Conservation (phyloP, 495 filamentous ascomycete genomes). For the Cladorrhinum samala region DNA sequence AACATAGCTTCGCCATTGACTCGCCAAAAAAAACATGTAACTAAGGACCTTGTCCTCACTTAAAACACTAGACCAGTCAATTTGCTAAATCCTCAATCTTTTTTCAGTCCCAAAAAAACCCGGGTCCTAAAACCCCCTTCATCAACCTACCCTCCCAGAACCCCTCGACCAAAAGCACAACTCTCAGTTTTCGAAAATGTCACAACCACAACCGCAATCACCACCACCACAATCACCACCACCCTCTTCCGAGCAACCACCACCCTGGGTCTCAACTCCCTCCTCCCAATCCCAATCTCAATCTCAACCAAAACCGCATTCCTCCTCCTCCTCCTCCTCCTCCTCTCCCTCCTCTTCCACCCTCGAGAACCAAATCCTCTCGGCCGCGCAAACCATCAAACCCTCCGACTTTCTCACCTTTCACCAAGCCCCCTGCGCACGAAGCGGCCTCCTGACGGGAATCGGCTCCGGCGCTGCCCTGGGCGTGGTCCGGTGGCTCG, state of each 20-base stretch:
- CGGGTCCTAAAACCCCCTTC: no score
- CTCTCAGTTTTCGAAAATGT: no score
- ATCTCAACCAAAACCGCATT: no score
- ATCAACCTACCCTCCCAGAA: no score
- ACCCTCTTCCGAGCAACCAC: not conserved
- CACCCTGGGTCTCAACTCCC: slow-evolving; percentile 1
- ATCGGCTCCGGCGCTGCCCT: slow-evolving; percentile 70
- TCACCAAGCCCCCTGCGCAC: slow-evolving; percentile 75
- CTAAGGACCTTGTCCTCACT: no score
- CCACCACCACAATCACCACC: not conserved
- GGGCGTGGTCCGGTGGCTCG: slow-evolving; percentile 63
- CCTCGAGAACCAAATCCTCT: slow-evolving; percentile 40
- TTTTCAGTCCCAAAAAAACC: no score
- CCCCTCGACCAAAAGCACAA: no score
- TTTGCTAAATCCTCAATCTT: no score
- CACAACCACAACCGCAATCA: not conserved
- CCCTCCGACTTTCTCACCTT: slow-evolving; percentile 64
- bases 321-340: not conserved
- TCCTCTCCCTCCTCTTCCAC: slow-evolving; percentile 1
- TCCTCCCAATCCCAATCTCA: slow-evolving; percentile 4
- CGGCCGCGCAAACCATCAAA: slow-evolving; percentile 61
- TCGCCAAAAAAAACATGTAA: no score
- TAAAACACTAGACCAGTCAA: no score
- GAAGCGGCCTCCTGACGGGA: slow-evolving; percentile 74
- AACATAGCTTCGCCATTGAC: no score